Percentiles rank a stretch among this genome's conserved stretches.
Evolutionary conservation across 2,329 filamentous ascomycete species (phyloP).

Genomic region (Fusarium clavum): DNA sequence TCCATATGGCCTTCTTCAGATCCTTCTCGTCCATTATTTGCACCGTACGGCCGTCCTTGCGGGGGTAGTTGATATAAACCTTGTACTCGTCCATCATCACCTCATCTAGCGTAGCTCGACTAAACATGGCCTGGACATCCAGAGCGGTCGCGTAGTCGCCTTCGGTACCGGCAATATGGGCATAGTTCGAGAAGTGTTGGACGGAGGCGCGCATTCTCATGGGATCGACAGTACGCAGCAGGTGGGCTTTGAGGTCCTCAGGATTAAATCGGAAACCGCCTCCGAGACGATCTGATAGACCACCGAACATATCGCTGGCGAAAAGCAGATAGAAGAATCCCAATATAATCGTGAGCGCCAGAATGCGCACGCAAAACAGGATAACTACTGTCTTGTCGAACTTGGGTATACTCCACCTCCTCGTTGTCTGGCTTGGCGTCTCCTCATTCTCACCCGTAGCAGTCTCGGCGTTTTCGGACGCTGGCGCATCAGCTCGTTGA

Average conservation of each 20-base stretch:
- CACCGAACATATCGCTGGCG: conserved; percentile 83
- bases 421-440: conserved; percentile 42
- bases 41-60: conserved; percentile 78
- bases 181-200: conserved; percentile 81
- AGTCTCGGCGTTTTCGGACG: conserved; percentile 43
- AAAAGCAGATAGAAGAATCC: conserved; percentile 87
- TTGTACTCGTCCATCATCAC: conserved; percentile 82
- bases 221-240: conserved; percentile 78
- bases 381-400: conserved; percentile 59
- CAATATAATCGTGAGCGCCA: conserved; percentile 80
- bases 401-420: conserved; percentile 49
- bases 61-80: conserved; percentile 94
- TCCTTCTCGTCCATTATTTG: conserved; percentile 79
- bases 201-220: conserved; percentile 78
- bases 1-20: conserved; percentile 71
- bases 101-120: conserved; percentile 77
- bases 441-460: conserved; percentile 46
- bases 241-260: conserved; percentile 80
- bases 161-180: conserved; percentile 94
- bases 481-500: conserved; percentile 49
- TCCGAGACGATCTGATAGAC: conserved; percentile 70
- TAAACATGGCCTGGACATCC: conserved; percentile 84
- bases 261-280: conserved; percentile 81
- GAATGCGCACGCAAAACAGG: conserved; percentile 77
- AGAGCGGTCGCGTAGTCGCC: conserved; percentile 88